These are phyloP conservation scores for Paramyrothecium sp. DNA, from an alignment of 2,329 filamentous ascomycete genomes.

Conservation along the genomic window DNA sequence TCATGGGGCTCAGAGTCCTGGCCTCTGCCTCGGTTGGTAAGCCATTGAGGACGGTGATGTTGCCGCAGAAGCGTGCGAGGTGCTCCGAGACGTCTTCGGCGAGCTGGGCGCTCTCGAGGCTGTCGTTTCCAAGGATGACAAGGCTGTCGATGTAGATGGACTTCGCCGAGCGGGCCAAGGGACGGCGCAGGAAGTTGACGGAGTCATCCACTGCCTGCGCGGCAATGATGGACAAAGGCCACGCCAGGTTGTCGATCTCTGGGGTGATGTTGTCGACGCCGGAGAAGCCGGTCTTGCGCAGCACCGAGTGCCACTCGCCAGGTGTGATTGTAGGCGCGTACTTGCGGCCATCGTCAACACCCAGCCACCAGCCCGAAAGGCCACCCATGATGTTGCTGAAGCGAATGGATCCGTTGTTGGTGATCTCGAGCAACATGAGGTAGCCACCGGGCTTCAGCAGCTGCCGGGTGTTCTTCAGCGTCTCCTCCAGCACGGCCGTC, in stretches of 20 bases:
- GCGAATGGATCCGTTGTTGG: constrained; percentile 7
- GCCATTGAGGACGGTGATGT: constrained; percentile 4
- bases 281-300: constrained; percentile 6
- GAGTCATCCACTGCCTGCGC: constrained; percentile 6
- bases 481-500: constrained; percentile 22
- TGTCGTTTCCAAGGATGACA: constrained; percentile 6
- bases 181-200: constrained; percentile 4
- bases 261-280: constrained; percentile 5
- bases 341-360: constrained; percentile 15
- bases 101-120: constrained; percentile 3
- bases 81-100: constrained; percentile 5
- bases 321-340: constrained; percentile 2
- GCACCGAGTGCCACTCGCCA: constrained; percentile 1
- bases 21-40: constrained; percentile 7
- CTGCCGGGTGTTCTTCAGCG: constrained; percentile 26
- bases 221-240: constrained; percentile 1
- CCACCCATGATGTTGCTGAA: constrained; percentile 18
- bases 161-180: not conserved
- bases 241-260: not conserved
- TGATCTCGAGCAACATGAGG: constrained; percentile 41
- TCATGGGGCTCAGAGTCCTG: constrained; percentile 2
- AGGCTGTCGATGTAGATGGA: constrained; percentile 3
- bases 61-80: constrained; percentile 5
- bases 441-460: constrained; percentile 43
- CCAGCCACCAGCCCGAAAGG: constrained; percentile 27